These are phyloP conservation scores for Salvia sclarea DNA, from an alignment of 305 asterid species.

Conservation along the genomic window DNA sequence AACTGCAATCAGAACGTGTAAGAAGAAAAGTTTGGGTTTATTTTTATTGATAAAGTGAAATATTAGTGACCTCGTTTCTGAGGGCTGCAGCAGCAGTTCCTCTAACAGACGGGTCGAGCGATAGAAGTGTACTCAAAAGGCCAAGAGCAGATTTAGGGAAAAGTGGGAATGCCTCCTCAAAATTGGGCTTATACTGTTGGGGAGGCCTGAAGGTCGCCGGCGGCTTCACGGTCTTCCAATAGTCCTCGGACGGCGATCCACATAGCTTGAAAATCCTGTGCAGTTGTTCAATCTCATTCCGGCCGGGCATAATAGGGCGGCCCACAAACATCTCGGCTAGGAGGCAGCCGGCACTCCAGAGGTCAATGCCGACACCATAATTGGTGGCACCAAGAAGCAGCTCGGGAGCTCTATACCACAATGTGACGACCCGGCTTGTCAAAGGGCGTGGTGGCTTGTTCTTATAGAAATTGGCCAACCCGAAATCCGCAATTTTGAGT, in stretches of 20 bases:
- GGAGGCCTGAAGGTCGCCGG: slow-evolving; percentile 75
- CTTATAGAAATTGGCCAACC: slow-evolving; percentile 60
- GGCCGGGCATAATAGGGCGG: slow-evolving; percentile 81
- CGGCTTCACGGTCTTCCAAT: slow-evolving; percentile 77
- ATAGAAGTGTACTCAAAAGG: slow-evolving; percentile 58
- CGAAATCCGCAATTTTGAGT: slow-evolving; percentile 85
- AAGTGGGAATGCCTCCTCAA: slow-evolving; percentile 51
- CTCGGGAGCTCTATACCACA: slow-evolving; percentile 91
- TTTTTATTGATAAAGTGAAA: neutral
- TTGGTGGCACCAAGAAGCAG: slow-evolving; percentile 69
- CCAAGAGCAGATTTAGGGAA: slow-evolving; percentile 56
- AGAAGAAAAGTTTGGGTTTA: too few species aligned
- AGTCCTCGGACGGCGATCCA: slow-evolving; percentile 79
- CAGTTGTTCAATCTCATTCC: slow-evolving; percentile 87
- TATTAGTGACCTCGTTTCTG: slow-evolving; percentile 51
- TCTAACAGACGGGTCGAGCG: slow-evolving; percentile 59
- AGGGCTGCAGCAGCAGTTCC: slow-evolving; percentile 65
- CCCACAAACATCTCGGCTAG: slow-evolving; percentile 75
- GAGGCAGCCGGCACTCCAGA: slow-evolving; percentile 86
- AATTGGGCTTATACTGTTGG: slow-evolving; percentile 52
- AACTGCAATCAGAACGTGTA: slow-evolving; percentile 50
- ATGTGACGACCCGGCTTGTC: slow-evolving; percentile 76
- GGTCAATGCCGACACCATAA: slow-evolving; percentile 79
- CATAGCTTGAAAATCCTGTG: slow-evolving; percentile 84
- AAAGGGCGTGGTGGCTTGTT: slow-evolving; percentile 49